Evolutionary conservation across 257 asterid genomes (phyloP).

Genomic region (Scutellaria barbata): DNA sequence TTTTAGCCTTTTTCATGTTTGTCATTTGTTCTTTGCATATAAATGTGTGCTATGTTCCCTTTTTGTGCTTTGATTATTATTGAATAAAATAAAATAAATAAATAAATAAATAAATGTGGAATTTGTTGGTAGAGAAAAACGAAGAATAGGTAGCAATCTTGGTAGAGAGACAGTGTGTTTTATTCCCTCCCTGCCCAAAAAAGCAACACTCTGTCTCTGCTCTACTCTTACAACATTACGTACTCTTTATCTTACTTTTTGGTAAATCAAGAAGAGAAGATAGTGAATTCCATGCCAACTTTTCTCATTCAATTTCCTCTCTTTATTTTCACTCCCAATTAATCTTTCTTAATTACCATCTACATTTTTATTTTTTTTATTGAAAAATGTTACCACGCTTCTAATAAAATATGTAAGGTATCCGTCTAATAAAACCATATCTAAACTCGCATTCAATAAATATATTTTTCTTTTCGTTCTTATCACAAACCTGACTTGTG

Average conservation of each 20-base stretch:
- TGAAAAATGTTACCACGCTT: too few relatives aligned
- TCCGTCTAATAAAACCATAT: too few relatives aligned
- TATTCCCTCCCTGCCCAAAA: slow-evolving; percentile 49
- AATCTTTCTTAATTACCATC: neutral
- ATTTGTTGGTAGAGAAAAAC: too few relatives aligned
- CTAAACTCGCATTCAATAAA: too few relatives aligned
- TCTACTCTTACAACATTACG: slow-evolving; percentile 31
- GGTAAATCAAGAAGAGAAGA: slow-evolving; percentile 33
- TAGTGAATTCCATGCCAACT: slow-evolving; percentile 36
- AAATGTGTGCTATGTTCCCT: slow-evolving; percentile 42
- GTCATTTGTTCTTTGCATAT: slow-evolving; percentile 55
- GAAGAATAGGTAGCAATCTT: slow-evolving; percentile 39
- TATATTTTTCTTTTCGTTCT: too few relatives aligned
- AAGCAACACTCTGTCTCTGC: slow-evolving; percentile 63
- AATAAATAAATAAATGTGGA: too few relatives aligned
- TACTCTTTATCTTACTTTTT: slow-evolving; percentile 2
- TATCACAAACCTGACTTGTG: too few relatives aligned
- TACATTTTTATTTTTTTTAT: too few relatives aligned
- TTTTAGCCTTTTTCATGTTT: slow-evolving; percentile 59
- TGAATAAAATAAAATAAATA: too few relatives aligned
- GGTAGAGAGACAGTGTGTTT: slow-evolving; percentile 51
- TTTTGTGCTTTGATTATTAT: neutral
- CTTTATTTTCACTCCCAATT: neutral
- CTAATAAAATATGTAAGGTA: too few relatives aligned
- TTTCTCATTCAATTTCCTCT: slow-evolving; percentile 18